Percentiles rank a stretch among this genome's conserved stretches.
Conservation (phyloP, 192 early-diverging fungal species). For the Podochytrium sp. region DNA sequence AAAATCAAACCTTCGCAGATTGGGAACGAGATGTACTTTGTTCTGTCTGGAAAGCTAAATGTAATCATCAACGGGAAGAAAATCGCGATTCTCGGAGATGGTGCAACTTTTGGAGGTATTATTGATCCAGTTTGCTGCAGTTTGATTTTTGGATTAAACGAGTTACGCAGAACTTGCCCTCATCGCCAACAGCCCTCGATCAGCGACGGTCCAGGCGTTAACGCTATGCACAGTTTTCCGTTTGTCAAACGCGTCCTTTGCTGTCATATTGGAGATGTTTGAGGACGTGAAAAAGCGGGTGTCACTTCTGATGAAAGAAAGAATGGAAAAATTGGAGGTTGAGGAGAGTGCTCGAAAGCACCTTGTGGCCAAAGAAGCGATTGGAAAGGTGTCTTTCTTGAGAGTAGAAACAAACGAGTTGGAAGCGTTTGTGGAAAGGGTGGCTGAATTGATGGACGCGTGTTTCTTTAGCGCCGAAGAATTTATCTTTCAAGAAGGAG, state of each 20-base stretch:
- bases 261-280: conserved; percentile 30
- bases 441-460: background rate
- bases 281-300: conserved; percentile 37
- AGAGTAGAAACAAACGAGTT: background rate
- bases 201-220: conserved; percentile 41
- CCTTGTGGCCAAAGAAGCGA: background rate
- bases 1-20: no score
- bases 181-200: conserved; percentile 43
- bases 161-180: conserved; percentile 35
- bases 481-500: background rate
- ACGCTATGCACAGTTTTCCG: conserved; percentile 31
- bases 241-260: conserved; percentile 30
- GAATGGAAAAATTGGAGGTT: background rate
- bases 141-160: no score
- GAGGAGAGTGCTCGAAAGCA: background rate
- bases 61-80: conserved; percentile 27
- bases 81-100: conserved; percentile 16
- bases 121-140: no score
- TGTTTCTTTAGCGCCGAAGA: background rate
- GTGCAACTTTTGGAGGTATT: conserved; percentile 24
- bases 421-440: background rate
- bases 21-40: conserved; percentile 55
- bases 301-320: background rate
- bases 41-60: conserved; percentile 23
- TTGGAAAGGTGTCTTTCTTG: background rate